Base-by-base conservation (phyloP, 129 eudicot species). In the Silybum marianum region DNA sequence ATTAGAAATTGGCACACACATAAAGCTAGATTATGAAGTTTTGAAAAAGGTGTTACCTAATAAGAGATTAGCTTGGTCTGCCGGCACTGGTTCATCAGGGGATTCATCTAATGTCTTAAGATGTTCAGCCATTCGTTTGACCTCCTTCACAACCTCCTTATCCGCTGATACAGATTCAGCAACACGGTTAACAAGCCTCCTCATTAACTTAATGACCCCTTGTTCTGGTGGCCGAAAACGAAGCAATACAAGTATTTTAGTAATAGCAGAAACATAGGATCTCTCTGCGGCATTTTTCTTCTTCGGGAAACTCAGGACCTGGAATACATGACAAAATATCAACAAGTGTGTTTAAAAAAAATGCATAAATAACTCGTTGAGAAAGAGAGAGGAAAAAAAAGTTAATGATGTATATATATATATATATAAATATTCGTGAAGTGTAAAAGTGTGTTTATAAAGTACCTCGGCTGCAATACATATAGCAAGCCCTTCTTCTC, bases 401-500 rank as follows among this genome's bases (percentile, higher is more conserved):
- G 8, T 9, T 58, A 58, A 58, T 58, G 8, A 58, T 25, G 21
- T 14, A 30, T 9, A 68, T 22, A 51, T 46, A 46, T 0, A 28
- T 28, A 30, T 9, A 68, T 16, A 34, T 75, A 75, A 22, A 14
- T 46, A 46, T 0, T 18, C 63, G 16, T 18, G 8, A 54, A 54
- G 18, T 54, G 26, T 39, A 16, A 39, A 60, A 26, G 10, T 70
- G 44, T 71, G 44, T 11, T 34, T 36, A 38, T 10, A 14, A n/a
- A 32, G 22, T 91, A 96, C 99, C 98, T 96, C 99, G 13, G 82
- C 89, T 42, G 97, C 97, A 71, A 96, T 90, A 69, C 93, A 95
- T 71, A 96, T 81, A 48, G 96, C 99, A 72, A 96, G 98, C 40
- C 93, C 98, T 90, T 93, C 99, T 66, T 96, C 91, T 74, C 92